phyloP scores from a whole-genome alignment of 2,329 filamentous ascomycete genomes.

The Aspergillus pseudoglaucus region DNA sequence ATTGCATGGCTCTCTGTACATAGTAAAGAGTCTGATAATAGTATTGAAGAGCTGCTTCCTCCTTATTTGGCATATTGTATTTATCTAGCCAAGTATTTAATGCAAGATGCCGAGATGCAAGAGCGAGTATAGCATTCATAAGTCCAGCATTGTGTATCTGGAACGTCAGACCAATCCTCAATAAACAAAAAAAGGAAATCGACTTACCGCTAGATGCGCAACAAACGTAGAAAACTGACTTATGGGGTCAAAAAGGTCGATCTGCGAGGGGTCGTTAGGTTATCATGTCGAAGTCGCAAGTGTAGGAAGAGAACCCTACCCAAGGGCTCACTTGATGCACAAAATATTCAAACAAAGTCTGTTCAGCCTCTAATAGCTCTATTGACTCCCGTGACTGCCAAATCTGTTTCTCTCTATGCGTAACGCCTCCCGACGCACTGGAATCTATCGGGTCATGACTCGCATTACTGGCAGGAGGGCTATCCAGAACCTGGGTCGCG shows the following conservation, averaged over 20 bases:
- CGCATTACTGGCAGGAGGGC: constrained; percentile 1
- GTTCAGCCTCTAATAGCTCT: constrained; percentile 6
- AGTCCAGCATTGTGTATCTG: constrained; percentile 19
- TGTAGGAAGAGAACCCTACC: constrained; percentile 3
- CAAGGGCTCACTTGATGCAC: constrained; percentile 11
- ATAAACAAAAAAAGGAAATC: neutral
- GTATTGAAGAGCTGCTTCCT: constrained; percentile 18
- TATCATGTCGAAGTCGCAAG: constrained; percentile 1
- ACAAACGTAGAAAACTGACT: constrained; percentile 15
- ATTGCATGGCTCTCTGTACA: constrained; percentile 22
- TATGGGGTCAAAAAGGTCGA: constrained; percentile 18
- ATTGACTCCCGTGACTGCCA: constrained; percentile 13
- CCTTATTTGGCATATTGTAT: neutral
- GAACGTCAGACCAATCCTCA: neutral
- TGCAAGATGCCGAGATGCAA: constrained; percentile 18
- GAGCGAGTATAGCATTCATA: constrained; percentile 22
- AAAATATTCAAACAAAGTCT: constrained; percentile 11
- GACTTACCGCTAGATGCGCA: constrained; percentile 11
- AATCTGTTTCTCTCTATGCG: constrained; percentile 5
- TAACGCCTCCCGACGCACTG: neutral
- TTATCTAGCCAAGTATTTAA: constrained; percentile 8
- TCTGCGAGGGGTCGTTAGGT: constrained; percentile 2
- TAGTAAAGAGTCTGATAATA: constrained; percentile 24
- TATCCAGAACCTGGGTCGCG: constrained; percentile 12
- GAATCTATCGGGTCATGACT: neutral